phyloP scores from a whole-genome alignment of 1,139 yeast genomes.

The Saccharomyces hybrid region DNA sequence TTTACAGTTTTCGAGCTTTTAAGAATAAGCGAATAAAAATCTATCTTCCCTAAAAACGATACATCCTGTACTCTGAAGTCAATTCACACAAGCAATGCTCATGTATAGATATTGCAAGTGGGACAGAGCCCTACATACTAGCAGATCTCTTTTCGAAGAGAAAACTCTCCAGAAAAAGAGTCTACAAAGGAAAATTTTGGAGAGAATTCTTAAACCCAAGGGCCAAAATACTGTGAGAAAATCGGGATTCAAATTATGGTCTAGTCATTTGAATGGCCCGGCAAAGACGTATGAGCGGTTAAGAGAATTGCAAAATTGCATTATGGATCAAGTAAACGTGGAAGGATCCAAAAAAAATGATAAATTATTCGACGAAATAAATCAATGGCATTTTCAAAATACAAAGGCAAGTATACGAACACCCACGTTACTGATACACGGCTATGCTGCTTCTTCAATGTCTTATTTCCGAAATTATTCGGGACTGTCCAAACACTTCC shows the following conservation, averaged over 20 bases:
- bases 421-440: constrained; percentile 63
- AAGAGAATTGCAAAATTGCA: constrained; percentile 11
- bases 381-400: constrained; percentile 21
- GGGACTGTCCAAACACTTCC: constrained; percentile 38
- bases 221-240: constrained; percentile 2
- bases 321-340: constrained; percentile 14
- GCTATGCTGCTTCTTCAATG: constrained; percentile 84
- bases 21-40: not conserved
- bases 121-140: not conserved
- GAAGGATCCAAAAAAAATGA: constrained; percentile 12
- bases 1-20: not conserved
- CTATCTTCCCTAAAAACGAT: no score
- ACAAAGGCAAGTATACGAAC: constrained; percentile 14
- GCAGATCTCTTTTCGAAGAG: not conserved
- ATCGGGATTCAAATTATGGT: constrained; percentile 13
- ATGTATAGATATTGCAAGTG: not conserved
- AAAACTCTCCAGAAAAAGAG: not conserved
- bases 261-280: constrained; percentile 2
- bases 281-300: constrained; percentile 3
- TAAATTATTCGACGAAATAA: constrained; percentile 13
- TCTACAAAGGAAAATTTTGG: constrained; percentile 1
- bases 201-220: constrained; percentile 2
- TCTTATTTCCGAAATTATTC: constrained; percentile 74
- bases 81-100: not conserved
- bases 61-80: not conserved